Percentiles rank a stretch among this genome's conserved stretches.
Conservation (phyloP, 345 rosid species). For the Melastoma malabathricum region DNA sequence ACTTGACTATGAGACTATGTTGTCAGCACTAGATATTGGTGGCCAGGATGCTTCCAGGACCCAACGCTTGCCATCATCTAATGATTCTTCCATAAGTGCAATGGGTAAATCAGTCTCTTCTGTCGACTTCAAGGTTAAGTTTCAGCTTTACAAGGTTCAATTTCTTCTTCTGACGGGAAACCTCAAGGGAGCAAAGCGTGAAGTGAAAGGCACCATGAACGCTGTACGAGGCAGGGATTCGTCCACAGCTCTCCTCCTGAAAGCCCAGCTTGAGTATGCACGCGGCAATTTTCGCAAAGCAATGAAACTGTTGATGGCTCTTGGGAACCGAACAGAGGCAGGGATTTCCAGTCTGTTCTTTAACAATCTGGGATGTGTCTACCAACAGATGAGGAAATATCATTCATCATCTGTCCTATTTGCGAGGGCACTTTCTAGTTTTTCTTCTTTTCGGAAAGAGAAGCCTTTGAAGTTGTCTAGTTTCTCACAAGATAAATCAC, state of each 20-base stretch:
- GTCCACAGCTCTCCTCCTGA: slow-evolving; percentile 73
- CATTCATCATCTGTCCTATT: slow-evolving; percentile 61
- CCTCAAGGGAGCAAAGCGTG: slow-evolving; percentile 89
- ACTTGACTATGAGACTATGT: slow-evolving; percentile 56
- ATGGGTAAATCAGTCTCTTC: slow-evolving; percentile 45
- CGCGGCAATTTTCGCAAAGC: slow-evolving; percentile 93
- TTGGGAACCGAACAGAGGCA: slow-evolving; percentile 50
- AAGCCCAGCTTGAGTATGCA: slow-evolving; percentile 94
- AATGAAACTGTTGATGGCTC: slow-evolving; percentile 77
- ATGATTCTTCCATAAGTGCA: slow-evolving; percentile 42
- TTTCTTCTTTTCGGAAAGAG: slow-evolving; percentile 61
- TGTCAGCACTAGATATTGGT: slow-evolving; percentile 43
- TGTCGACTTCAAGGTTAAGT: slow-evolving; percentile 74
- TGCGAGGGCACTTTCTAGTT: slow-evolving; percentile 56
- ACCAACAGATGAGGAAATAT: slow-evolving; percentile 60
- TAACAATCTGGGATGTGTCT: slow-evolving; percentile 93
- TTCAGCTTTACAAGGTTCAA: slow-evolving; percentile 89
- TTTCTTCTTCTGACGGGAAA: slow-evolving; percentile 83
- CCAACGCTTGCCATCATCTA: slow-evolving; percentile 37
- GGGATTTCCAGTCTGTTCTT: slow-evolving; percentile 66
- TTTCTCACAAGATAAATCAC: slow-evolving; percentile 80
- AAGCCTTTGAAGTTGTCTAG: slow-evolving; percentile 54
- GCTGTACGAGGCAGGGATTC: slow-evolving; percentile 82
- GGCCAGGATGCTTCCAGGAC: slow-evolving; percentile 49
- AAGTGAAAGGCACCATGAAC: slow-evolving; percentile 91